Conservation (phyloP, 805 yeast genomes). For the Maudiozyma bulderi region DNA sequence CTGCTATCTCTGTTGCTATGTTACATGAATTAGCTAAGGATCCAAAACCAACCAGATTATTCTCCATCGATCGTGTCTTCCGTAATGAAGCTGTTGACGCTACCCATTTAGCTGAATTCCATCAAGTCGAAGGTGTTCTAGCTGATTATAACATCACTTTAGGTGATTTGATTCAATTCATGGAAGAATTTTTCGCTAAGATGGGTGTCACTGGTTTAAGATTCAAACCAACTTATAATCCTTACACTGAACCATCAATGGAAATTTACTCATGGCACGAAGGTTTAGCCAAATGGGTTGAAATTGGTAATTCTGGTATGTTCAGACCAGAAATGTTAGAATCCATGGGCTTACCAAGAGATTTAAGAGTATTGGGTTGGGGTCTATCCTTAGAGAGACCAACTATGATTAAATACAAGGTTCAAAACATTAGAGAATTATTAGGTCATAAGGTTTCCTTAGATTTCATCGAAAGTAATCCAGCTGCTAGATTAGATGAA, state of each 20-base stretch:
- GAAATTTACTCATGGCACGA: slow-evolving; percentile 96
- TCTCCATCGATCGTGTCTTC: slow-evolving; percentile 96
- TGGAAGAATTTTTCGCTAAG: slow-evolving; percentile 92
- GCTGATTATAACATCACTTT: slow-evolving; percentile 92
- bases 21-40: slow-evolving; percentile 77
- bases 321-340: slow-evolving; percentile 99
- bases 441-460: slow-evolving; percentile 94
- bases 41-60: slow-evolving; percentile 83
- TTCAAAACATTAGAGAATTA: slow-evolving; percentile 89
- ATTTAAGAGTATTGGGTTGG: slow-evolving; percentile 92
- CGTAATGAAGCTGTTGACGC: slow-evolving; percentile 99
- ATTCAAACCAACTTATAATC: slow-evolving; percentile 98
- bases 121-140: slow-evolving; percentile 97
- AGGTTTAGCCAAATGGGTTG: slow-evolving; percentile 95
- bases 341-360: slow-evolving; percentile 94
- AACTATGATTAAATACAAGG: slow-evolving; percentile 96
- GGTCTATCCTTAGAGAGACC: slow-evolving; percentile 97
- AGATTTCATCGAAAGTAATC: slow-evolving; percentile 89
- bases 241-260: slow-evolving; percentile 97
- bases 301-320: slow-evolving; percentile 99
- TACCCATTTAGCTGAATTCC: slow-evolving; percentile 97
- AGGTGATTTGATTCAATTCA: slow-evolving; percentile 95
- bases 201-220: slow-evolving; percentile 96
- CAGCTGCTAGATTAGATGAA: slow-evolving; percentile 95
- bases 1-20: slow-evolving; percentile 86